Percentiles rank a stretch among this genome's conserved stretches.
These are phyloP conservation scores for Lodderomyces orthopsilosis DNA, from an alignment of 1,139 yeast species.

Conservation along the genomic window DNA sequence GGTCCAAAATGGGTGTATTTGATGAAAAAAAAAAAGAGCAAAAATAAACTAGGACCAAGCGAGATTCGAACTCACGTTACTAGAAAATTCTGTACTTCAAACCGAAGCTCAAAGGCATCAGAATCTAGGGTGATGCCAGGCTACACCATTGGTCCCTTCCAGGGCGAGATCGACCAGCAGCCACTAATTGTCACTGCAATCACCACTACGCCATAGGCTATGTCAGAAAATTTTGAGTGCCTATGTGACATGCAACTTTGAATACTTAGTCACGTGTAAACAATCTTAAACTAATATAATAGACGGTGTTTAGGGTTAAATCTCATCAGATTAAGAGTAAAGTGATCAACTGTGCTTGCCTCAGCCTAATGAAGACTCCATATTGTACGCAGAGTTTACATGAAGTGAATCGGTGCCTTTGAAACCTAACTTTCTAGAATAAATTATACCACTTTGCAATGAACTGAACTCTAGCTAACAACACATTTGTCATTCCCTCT, in stretches of 20 bases:
- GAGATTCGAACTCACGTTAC: slow-evolving; percentile 41
- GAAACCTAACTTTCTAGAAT: too few species aligned
- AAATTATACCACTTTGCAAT: background rate
- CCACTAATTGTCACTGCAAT: background rate
- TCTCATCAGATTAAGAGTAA: too few species aligned
- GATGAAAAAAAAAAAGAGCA: too few species aligned
- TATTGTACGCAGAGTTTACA: too few species aligned
- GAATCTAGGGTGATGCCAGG: slow-evolving; percentile 35
- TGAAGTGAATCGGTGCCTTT: too few species aligned
- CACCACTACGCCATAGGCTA: background rate
- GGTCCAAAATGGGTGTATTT: too few species aligned
- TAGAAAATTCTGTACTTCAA: slow-evolving; percentile 18
- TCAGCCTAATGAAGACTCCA: too few species aligned
- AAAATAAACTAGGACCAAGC: slow-evolving; percentile 24
- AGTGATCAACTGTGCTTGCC: too few species aligned
- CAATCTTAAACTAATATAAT: too few species aligned
- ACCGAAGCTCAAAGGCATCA: slow-evolving; percentile 14
- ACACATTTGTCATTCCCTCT: slow-evolving; percentile 24
- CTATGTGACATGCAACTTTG: background rate
- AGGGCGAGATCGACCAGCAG: background rate
- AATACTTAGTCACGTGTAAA: background rate
- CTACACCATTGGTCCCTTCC: slow-evolving; percentile 32
- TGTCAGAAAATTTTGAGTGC: background rate
- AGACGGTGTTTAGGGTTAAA: too few species aligned
- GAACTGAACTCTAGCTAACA: slow-evolving; percentile 15